These are phyloP conservation scores for Cyberlindnera mrakii DNA, from an alignment of 805 yeast species.

Conservation along the genomic window DNA sequence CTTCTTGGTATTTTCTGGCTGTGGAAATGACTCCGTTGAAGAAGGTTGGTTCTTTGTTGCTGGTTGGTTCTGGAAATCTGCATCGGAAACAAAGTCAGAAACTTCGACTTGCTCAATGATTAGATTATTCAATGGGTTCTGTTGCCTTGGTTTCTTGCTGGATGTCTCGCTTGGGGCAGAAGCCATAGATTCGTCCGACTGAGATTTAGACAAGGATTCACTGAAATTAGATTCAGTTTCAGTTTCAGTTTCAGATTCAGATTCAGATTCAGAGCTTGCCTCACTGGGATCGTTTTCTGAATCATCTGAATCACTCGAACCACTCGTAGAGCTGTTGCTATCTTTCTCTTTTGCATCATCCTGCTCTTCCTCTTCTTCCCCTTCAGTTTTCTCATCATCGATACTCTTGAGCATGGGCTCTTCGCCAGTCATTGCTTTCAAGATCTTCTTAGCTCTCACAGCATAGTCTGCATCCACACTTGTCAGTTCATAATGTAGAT, in stretches of 20 bases:
- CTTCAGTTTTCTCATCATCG: conserved; percentile 11
- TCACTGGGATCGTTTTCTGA: too few relatives aligned
- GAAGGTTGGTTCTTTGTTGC: too few relatives aligned
- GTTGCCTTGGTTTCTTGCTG: conserved; percentile 1
- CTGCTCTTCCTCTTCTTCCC: conserved; percentile 3
- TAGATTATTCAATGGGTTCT: conserved; percentile 21
- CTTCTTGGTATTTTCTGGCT: conserved; percentile 3
- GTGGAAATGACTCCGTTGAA: neutral
- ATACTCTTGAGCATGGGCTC: conserved; percentile 14
- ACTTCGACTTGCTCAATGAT: conserved; percentile 41
- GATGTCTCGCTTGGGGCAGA: conserved; percentile 2
- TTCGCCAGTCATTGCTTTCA: conserved; percentile 18
- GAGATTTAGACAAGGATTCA: neutral
- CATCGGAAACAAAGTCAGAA: conserved; percentile 23
- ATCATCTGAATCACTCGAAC: too few relatives aligned
- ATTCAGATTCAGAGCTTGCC: neutral
- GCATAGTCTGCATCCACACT: conserved; percentile 25
- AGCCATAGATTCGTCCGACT: neutral
- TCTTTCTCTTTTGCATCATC: neutral
- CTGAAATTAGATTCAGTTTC: neutral
- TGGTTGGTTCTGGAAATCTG: conserved; percentile 1
- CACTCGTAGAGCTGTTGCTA: neutral
- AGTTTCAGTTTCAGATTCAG: neutral
- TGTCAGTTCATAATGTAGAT: conserved; percentile 13
- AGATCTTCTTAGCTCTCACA: conserved; percentile 20